Conservation (phyloP, 768 basidiomycete species). For the Tylopilus sp. region DNA sequence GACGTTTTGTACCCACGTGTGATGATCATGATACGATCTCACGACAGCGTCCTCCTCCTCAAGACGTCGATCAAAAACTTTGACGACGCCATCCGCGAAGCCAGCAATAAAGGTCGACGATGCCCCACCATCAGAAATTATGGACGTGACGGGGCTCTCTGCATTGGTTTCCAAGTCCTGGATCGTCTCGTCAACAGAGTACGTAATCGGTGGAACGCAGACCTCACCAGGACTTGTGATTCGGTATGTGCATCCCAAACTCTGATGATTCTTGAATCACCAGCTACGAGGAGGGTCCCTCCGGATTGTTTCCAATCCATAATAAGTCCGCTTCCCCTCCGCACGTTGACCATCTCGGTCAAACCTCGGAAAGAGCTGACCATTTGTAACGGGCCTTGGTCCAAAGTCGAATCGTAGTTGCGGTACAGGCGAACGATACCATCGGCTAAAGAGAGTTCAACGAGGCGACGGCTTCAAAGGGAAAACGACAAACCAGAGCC, state of each 20-base stretch:
- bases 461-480: not conserved
- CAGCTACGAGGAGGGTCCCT: conserved; percentile 84
- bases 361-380: conserved; percentile 92
- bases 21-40: conserved; percentile 66
- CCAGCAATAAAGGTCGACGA: conserved; percentile 83
- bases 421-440: conserved; percentile 89
- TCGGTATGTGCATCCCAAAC: conserved; percentile 97
- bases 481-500: conserved; percentile 63
- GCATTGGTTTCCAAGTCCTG: conserved; percentile 90
- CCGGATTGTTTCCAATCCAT: conserved; percentile 91
- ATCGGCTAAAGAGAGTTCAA: conserved; percentile 57
- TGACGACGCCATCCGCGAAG: conserved; percentile 88
- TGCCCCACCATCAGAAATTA: conserved; percentile 72
- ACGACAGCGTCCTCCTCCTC: conserved; percentile 82
- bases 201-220: not conserved
- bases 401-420: conserved; percentile 77
- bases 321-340: conserved; percentile 81
- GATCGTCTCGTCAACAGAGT: not conserved
- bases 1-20: conserved; percentile 91
- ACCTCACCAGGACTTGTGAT: conserved; percentile 62
- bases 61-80: conserved; percentile 88
- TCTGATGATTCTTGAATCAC: conserved; percentile 84
- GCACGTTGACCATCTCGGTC: conserved; percentile 67
- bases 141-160: conserved; percentile 84
- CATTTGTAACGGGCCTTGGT: conserved; percentile 79